A percentile compares a stretch with the other conserved stretches of the same genome.
Evolutionary conservation across 768 basidiomycete genomes (phyloP).

Genomic region (Sarcodon sp.): DNA sequence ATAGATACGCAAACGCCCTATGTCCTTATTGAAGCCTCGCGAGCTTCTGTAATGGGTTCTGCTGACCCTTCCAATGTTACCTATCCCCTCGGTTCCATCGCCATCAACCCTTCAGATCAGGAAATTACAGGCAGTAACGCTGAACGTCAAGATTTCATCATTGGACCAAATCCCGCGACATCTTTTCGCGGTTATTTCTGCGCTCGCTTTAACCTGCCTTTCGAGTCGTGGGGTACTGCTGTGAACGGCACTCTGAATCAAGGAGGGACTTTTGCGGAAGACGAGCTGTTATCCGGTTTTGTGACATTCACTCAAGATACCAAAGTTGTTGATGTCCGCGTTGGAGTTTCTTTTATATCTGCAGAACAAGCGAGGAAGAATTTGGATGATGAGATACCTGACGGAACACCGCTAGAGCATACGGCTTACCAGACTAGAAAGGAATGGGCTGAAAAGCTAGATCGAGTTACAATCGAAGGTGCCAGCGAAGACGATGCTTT

Average conservation of each 20-base stretch:
- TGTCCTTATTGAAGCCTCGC: conserved; percentile 54
- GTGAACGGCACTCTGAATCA: conserved; percentile 24
- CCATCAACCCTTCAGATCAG: conserved; percentile 24
- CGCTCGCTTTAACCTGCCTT: conserved; percentile 39
- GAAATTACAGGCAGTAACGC: conserved; percentile 54
- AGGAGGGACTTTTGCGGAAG: conserved; percentile 20
- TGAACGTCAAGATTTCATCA: conserved; percentile 62
- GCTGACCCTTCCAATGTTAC: conserved; percentile 33
- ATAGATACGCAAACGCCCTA: conserved; percentile 31
- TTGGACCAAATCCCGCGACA: conserved; percentile 33
- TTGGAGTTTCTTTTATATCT: conserved; percentile 69
- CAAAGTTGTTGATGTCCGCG: conserved; percentile 33
- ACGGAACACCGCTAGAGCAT: conserved; percentile 22
- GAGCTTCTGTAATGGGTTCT: conserved; percentile 46
- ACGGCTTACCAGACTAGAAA: conserved; percentile 21
- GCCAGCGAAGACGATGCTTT: conserved; percentile 17
- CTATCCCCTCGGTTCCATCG: conserved; percentile 38
- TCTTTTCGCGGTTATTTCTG: conserved; percentile 36
- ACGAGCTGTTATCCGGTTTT: conserved; percentile 38
- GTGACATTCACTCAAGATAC: conserved; percentile 24
- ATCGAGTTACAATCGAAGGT: conserved; percentile 21
- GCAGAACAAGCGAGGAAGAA: conserved; percentile 39
- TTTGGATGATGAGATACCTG: conserved; percentile 25
- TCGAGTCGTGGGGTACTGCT: conserved; percentile 33
- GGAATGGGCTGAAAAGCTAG: conserved; percentile 28